Base-by-base conservation (phyloP, 2,329 filamentous ascomycete genomes). In the Ophiocordyceps polyrhachis-furcata region DNA sequence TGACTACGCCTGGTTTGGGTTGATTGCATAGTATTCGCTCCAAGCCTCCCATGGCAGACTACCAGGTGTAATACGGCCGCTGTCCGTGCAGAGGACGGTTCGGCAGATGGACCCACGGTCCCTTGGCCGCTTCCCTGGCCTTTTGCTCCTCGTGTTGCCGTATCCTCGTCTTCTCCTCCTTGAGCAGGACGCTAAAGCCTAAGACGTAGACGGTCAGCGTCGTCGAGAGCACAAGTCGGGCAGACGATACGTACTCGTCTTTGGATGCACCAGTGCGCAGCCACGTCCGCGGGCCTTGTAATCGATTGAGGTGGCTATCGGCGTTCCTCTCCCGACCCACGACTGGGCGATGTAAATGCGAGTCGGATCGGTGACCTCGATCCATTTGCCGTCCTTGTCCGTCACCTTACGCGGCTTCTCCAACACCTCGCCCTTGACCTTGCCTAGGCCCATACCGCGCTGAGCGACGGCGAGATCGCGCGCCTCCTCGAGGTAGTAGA, bases 51-150 rank as follows among this genome's bases (percentile, higher is more conserved):
- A 28, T 2, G 5, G 25, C 6, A 28, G 11, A 13, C 35, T 44
- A 96, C 89, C 89, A 98, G 49, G 83, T 77, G 63, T 93, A 93
- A 62, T 91, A 93, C 58, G 86, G 89, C 53, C 83, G 75, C 67
- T 95, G 88, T 32, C 79, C 79, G 49, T 81, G 80, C 45, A 98
- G 71, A 7, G 82, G 83, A 49, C 88, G 77, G 61, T 95, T 85
- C 8, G 89, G 89, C 44, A 96, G 67, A 54, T 88, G 85, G 13
- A 83, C 74, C 89, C 89, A 95, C 15, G 89, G 77, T 50, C 84
- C 83, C 49, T 79, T 74, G 56, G 79, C 79, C 45, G 74, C 70
- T 60, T 82, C 73, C 68, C 85, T 89, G 52, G 78, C 78, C 58
- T 85, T 72, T 47, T 79, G 76, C 56, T 95, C 87, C 46, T 84